These are phyloP conservation scores for Mesembryanthemum crystallinum DNA, from an alignment of 148 eudicot species.

Conservation along the genomic window DNA sequence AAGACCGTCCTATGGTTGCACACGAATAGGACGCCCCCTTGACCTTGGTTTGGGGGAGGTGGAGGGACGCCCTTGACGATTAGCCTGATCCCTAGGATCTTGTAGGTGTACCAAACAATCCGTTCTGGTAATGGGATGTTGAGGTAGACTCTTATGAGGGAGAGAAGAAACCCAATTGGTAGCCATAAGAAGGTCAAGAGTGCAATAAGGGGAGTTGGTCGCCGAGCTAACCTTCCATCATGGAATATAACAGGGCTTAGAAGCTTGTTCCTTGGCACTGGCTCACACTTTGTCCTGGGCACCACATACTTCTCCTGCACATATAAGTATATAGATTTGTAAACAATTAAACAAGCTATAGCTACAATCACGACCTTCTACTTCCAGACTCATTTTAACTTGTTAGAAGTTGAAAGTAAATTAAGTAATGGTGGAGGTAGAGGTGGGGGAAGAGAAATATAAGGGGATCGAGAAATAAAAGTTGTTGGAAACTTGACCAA, in stretches of 20 bases:
- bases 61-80: constrained; percentile 64
- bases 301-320: constrained; percentile 35
- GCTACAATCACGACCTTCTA: too few relatives aligned
- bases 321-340: too few relatives aligned
- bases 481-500: too few relatives aligned
- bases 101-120: constrained; percentile 39
- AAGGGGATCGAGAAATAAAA: too few relatives aligned
- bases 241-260: constrained; percentile 53
- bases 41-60: constrained; percentile 43
- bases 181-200: constrained; percentile 56
- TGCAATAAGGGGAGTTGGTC: constrained; percentile 54
- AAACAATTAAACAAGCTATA: too few relatives aligned
- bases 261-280: constrained; percentile 53
- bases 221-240: constrained; percentile 54
- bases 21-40: constrained; percentile 45
- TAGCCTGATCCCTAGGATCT: constrained; percentile 48
- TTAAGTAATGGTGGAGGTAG: too few relatives aligned
- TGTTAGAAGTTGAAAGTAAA: too few relatives aligned
- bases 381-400: too few relatives aligned
- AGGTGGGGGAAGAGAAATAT: too few relatives aligned
- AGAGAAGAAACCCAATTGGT: constrained; percentile 48
- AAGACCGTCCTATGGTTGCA: constrained; percentile 57
- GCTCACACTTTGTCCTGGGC: constrained; percentile 38
- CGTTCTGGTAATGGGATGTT: constrained; percentile 41
- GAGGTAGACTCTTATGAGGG: constrained; percentile 43